Evolutionary conservation across 495 filamentous ascomycete species (phyloP).

Genomic region (Cenococcum geophilum): DNA sequence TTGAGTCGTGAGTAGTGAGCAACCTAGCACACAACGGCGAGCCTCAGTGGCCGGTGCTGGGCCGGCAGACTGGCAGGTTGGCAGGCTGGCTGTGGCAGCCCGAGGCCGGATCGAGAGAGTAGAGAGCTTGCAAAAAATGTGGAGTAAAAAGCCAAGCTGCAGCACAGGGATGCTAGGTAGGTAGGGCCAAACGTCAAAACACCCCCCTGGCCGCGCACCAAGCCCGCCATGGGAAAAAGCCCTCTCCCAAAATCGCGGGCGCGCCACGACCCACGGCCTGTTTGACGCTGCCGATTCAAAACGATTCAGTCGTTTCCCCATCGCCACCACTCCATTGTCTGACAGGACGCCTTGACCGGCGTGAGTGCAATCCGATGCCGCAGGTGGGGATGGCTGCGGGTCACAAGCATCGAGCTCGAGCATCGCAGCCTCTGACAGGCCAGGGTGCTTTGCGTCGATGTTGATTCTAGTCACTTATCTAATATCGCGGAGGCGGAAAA

Average conservation of each 20-base stretch:
- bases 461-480: conserved; percentile 1
- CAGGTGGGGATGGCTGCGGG: background rate
- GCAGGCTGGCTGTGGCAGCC: background rate
- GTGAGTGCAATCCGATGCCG: background rate
- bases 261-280: too few relatives aligned
- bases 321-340: background rate
- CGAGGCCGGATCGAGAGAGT: background rate
- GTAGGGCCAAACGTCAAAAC: background rate
- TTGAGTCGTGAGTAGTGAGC: too few relatives aligned
- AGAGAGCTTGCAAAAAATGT: background rate
- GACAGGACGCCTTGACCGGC: background rate
- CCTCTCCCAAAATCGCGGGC: too few relatives aligned
- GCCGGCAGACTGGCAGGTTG: too few relatives aligned
- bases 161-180: background rate
- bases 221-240: background rate
- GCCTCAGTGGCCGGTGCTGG: too few relatives aligned
- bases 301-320: background rate
- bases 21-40: too few relatives aligned
- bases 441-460: background rate
- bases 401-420: background rate
- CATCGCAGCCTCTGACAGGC: background rate
- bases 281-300: too few relatives aligned
- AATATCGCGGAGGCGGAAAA: background rate
- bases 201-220: background rate
- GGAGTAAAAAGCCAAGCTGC: background rate